Conservation (phyloP, 257 asterid species). For the Petrea volubilis region DNA sequence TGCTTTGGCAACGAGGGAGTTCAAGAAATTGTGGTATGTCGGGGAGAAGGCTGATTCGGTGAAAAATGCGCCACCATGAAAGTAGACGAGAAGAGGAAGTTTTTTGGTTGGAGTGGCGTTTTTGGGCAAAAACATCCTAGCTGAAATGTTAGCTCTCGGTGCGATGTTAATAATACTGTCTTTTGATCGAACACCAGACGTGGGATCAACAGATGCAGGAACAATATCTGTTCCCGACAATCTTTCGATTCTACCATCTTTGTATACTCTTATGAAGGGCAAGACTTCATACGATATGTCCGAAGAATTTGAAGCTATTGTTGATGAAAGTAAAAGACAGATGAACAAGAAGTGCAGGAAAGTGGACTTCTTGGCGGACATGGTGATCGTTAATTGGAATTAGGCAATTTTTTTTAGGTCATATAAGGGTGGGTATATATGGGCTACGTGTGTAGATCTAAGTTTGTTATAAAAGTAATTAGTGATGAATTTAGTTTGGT, state of each 20-base stretch:
- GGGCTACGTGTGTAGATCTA: too few relatives aligned
- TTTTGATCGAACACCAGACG: slow-evolving; percentile 32
- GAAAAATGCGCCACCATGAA: slow-evolving; percentile 67
- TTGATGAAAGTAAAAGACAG: too few relatives aligned
- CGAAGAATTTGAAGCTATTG: slow-evolving; percentile 5
- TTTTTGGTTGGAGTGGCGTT: slow-evolving; percentile 19
- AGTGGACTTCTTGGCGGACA: too few relatives aligned
- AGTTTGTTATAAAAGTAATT: too few relatives aligned
- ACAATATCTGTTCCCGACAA: slow-evolving; percentile 18
- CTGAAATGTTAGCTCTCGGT: slow-evolving; percentile 38
- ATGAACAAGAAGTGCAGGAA: too few relatives aligned
- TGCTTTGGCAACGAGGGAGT: slow-evolving; percentile 41
- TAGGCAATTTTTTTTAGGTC: too few relatives aligned
- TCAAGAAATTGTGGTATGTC: slow-evolving; percentile 33
- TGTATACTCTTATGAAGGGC: slow-evolving; percentile 30
- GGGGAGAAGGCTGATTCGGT: slow-evolving; percentile 46
- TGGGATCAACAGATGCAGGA: slow-evolving; percentile 35
- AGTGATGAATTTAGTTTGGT: too few relatives aligned
- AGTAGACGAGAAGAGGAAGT: slow-evolving; percentile 56
- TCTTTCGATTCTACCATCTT: slow-evolving; percentile 42
- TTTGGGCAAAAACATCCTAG: slow-evolving; percentile 44
- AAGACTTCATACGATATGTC: slow-evolving; percentile 27
- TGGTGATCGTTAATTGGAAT: too few relatives aligned
- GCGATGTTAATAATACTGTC: slow-evolving; percentile 39
- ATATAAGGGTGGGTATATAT: too few relatives aligned